phyloP scores from a whole-genome alignment of 2,329 filamentous ascomycete species.

The Karstenula rhodostoma region DNA sequence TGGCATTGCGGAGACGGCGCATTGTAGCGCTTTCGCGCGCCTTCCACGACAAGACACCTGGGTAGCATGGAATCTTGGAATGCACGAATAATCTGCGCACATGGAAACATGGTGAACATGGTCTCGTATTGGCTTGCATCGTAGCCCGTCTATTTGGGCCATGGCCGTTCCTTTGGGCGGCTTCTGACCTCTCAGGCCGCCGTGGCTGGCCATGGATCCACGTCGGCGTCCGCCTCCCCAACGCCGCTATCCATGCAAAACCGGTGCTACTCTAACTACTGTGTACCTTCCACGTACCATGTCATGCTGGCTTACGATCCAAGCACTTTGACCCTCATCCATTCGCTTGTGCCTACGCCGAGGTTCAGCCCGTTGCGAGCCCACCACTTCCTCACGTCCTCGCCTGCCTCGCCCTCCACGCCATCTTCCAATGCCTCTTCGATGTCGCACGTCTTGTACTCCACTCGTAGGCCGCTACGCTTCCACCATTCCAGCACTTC shows the following conservation, averaged over 20 bases:
- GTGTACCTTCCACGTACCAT: neutral
- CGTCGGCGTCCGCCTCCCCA: neutral
- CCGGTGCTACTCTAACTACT: neutral
- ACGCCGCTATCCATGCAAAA: neutral
- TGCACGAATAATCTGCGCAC: neutral
- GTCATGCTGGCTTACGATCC: slow-evolving; percentile 27
- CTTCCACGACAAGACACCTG: too few species aligned
- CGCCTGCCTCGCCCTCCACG: slow-evolving; percentile 71
- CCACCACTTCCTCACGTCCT: slow-evolving; percentile 86
- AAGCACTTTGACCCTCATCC: slow-evolving; percentile 83
- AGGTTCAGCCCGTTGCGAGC: slow-evolving; percentile 82
- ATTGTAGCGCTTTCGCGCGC: neutral
- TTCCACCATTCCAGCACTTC: slow-evolving; percentile 94
- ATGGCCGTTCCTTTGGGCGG: neutral
- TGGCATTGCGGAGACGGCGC: slow-evolving; percentile 8
- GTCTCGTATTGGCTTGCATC: too few species aligned
- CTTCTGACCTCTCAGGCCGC: neutral
- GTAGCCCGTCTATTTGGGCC: too few species aligned
- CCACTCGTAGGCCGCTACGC: slow-evolving; percentile 75
- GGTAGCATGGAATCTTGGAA: too few species aligned
- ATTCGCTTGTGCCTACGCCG: slow-evolving; percentile 83
- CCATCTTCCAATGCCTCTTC: slow-evolving; percentile 94
- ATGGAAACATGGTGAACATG: too few species aligned
- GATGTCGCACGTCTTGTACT: slow-evolving; percentile 95
- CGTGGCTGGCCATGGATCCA: neutral